Evolutionary conservation across 2,329 filamentous ascomycete genomes (phyloP).

Genomic region (Apiospora phragmitis): DNA sequence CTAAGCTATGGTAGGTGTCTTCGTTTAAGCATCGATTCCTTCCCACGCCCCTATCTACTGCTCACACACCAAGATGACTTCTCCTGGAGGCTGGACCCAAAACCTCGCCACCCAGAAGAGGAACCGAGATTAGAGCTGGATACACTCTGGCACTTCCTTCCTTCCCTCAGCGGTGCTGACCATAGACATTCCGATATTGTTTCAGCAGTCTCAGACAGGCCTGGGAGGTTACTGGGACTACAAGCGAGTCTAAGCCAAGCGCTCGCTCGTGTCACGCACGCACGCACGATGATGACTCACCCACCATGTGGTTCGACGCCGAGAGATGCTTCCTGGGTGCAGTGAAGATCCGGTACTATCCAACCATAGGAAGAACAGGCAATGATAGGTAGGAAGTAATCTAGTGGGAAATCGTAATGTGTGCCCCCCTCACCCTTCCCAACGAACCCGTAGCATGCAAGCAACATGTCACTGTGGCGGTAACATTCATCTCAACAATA

Average conservation of each 20-base stretch:
- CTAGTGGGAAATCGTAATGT: not conserved
- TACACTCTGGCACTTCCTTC: not conserved
- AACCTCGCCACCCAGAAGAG: not conserved
- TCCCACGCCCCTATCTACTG: not conserved
- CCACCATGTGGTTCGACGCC: not conserved
- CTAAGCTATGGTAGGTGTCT: not conserved
- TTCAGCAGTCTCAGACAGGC: slow-evolving; percentile 7
- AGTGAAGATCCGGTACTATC: not conserved
- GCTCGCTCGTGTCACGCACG: not conserved
- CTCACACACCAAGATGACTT: not conserved
- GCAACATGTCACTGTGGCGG: slow-evolving; percentile 1
- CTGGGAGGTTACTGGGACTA: not conserved
- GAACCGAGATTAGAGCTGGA: not conserved
- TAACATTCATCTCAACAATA: not conserved
- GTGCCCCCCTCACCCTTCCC: too few relatives aligned
- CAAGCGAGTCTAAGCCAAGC: not conserved
- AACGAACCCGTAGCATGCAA: not conserved
- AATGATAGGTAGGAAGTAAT: not conserved
- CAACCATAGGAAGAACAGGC: not conserved
- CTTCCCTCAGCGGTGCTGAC: not conserved
- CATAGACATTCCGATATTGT: not conserved
- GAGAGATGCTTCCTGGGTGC: not conserved
- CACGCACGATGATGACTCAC: not conserved
- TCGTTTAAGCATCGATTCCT: not conserved
- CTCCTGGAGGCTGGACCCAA: not conserved